Evolutionary conservation across 768 basidiomycete genomes (phyloP), one percentile per base, ranked within the genome.

Genomic region (Russula ochroleuca): DNA sequence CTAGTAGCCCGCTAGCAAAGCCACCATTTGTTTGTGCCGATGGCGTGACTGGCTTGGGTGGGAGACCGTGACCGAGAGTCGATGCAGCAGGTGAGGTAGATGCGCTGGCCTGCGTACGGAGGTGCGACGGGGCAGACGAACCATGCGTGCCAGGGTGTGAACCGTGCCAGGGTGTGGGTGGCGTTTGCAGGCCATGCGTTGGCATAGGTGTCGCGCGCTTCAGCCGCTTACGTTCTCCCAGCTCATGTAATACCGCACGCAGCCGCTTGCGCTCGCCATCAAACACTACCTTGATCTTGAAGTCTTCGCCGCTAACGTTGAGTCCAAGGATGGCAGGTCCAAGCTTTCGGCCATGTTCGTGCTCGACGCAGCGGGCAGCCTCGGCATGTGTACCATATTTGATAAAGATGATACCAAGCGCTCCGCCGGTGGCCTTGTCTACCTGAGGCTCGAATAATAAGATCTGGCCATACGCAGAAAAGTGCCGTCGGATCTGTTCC

Each of bases 361-460:
- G 80, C 63, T 80, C 80, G 25, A 89, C 79, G 63, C 90, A 93
- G 50, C 74, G 70, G 61, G 78, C 79, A 5, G 93, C 94, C 49
- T 90, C 86, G 17, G 86, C 85, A 64, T 86, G 84, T 0, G 81
- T 76, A 19, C 74, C 70, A 70, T 77, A 98, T 67, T 82, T 83
- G 66, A 98, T 81, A 70, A 83, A 84, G 47, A 92, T 83, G 47
- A 98, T 83, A 2, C 95, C 94, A 1, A 97, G 81, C 1, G 87
- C 83, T 54, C 84, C 86, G 3, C 94, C 94, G n/a, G 85, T 92
- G 56, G 81, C 79, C 61, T 81, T 80, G 75, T 96, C 90, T 63
- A 89, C 83, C 69, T 93, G 89, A 13, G 86, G 81, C 62, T 94
- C 91, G 62, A 92, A 85, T 3, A 84, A 80, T 7, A 76, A 61